Evolutionary conservation across 192 early-diverging fungal species (phyloP), one percentile per base, ranked within the genome.

Genomic region (Cladochytrium replicatum): DNA sequence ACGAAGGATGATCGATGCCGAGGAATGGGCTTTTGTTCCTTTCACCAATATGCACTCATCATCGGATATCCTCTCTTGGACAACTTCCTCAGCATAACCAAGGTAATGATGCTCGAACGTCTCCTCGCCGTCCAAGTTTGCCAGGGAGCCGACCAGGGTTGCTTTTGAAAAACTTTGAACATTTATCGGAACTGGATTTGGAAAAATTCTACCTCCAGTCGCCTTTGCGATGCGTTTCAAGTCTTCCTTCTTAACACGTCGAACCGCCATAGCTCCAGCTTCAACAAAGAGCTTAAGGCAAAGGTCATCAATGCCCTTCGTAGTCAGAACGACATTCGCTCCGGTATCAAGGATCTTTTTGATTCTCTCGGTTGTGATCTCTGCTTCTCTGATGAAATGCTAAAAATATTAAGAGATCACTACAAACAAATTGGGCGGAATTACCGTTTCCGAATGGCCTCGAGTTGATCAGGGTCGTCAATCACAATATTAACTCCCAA

Each of bases 251-350:
- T 87, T 87, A 43, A 87, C 86, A 25, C 96, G 82, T 31, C 92
- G 86, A 8, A 99, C 90, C 3, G 90, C 91, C 78, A 99, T 92
- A 27, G 93, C 92, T 9, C 96, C 96, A 41, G 87, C 88, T 67
- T 99, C 96, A 31, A 96, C 91, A 63, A 99, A 97, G 54, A 89
- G 75, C 78, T 99, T 99, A 51, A 96, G 70, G 66, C 92, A 99
- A 62, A 96, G 70, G 48, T 99, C 96, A 71, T 99, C 96, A 60
- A 99, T 95, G 46, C 96, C 96, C 61, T 96, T 95, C 28, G 96
- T 99, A 32, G 93, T 99, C 48, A 99, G 67, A 37, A 99, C 78
- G 23, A 97, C 96, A 54, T 95, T 99, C 34, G 92, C 93, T 21
- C 96, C 96, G 6, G 96, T 82, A 22, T 67, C 84, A 25, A 99